Evolutionary conservation across 148 eudicot genomes (phyloP).

Genomic region (Dysphania ambrosioides): DNA sequence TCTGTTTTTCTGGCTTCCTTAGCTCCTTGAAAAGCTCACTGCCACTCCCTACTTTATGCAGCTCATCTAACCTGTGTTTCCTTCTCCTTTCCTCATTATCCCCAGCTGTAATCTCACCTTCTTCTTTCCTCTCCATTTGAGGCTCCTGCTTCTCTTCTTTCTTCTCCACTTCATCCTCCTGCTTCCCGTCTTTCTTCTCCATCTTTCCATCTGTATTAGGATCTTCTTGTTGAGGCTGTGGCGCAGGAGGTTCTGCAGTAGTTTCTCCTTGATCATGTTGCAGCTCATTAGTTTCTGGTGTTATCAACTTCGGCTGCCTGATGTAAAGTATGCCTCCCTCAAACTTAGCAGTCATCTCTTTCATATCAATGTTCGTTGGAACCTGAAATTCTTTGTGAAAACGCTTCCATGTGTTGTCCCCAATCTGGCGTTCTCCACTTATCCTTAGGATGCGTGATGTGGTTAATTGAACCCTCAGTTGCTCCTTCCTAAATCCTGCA

Average conservation of each 20-base stretch:
- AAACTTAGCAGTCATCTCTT: slow-evolving; percentile 53
- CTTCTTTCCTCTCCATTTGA: background rate
- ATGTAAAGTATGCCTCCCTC: slow-evolving; percentile 46
- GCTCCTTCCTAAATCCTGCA: slow-evolving; percentile 55
- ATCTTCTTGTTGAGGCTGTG: slow-evolving; percentile 11
- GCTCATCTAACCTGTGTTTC: background rate
- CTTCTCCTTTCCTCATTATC: slow-evolving; percentile 4
- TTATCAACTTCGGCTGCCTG: slow-evolving; percentile 53
- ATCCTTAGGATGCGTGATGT: slow-evolving; percentile 36
- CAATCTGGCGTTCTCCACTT: slow-evolving; percentile 48
- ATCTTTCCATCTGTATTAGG: slow-evolving; percentile 10
- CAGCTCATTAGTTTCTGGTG: slow-evolving; percentile 24
- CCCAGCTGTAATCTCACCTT: slow-evolving; percentile 16
- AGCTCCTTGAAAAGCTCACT: slow-evolving; percentile 28
- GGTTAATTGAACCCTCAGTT: slow-evolving; percentile 50
- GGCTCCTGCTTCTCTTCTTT: slow-evolving; percentile 17
- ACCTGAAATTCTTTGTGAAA: slow-evolving; percentile 41
- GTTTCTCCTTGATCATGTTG: slow-evolving; percentile 10
- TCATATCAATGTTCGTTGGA: slow-evolving; percentile 42
- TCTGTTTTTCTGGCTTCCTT: slow-evolving; percentile 38
- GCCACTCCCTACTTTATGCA: background rate
- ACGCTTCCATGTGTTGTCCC: slow-evolving; percentile 48
- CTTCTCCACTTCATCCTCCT: background rate
- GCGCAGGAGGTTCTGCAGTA: slow-evolving; percentile 16
- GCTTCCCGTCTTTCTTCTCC: background rate